Percentiles rank a stretch among this genome's conserved stretches.
phyloP scores from a whole-genome alignment of 2,329 filamentous ascomycete genomes.

The Ampelomyces quisqualis region DNA sequence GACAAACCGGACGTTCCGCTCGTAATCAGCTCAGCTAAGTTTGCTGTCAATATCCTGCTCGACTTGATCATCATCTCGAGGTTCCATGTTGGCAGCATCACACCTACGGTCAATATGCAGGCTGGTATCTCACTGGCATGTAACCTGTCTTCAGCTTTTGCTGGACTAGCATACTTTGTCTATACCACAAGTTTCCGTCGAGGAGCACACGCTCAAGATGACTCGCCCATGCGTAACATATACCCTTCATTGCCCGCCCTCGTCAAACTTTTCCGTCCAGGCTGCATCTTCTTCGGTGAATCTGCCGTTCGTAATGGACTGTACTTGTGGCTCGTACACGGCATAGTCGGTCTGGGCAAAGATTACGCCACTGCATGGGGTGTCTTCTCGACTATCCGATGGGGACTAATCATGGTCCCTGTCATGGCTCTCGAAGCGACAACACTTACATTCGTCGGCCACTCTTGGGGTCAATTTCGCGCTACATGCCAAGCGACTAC shows the following conservation, averaged over 20 bases:
- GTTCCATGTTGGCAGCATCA: slow-evolving; percentile 59
- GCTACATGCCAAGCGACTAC: slow-evolving; percentile 5
- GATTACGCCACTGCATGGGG: slow-evolving; percentile 73
- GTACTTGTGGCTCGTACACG: slow-evolving; percentile 69
- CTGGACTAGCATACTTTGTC: slow-evolving; percentile 63
- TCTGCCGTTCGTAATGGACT: slow-evolving; percentile 67
- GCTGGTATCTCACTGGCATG: slow-evolving; percentile 64
- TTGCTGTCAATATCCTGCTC: slow-evolving; percentile 65
- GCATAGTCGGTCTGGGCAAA: slow-evolving; percentile 62
- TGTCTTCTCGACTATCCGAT: slow-evolving; percentile 71
- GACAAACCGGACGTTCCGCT: slow-evolving; percentile 70
- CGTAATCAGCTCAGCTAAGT: slow-evolving; percentile 64
- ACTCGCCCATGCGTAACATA: slow-evolving; percentile 7
- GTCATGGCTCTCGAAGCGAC: slow-evolving; percentile 67
- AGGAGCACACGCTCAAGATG: slow-evolving; percentile 9
- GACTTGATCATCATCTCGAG: slow-evolving; percentile 67
- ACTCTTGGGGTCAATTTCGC: slow-evolving; percentile 62
- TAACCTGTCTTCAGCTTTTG: slow-evolving; percentile 31
- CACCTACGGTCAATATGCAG: slow-evolving; percentile 64
- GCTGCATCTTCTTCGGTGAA: slow-evolving; percentile 61
- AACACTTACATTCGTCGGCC: slow-evolving; percentile 64
- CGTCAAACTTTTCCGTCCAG: slow-evolving; percentile 57
- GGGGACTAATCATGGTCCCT: slow-evolving; percentile 74
- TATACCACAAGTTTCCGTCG: slow-evolving; percentile 43
- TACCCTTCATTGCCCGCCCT: slow-evolving; percentile 48